Evolutionary conservation across 148 eudicot species (phyloP), one percentile per base, ranked within the genome.

Genomic region (Arctostaphylos glauca): DNA sequence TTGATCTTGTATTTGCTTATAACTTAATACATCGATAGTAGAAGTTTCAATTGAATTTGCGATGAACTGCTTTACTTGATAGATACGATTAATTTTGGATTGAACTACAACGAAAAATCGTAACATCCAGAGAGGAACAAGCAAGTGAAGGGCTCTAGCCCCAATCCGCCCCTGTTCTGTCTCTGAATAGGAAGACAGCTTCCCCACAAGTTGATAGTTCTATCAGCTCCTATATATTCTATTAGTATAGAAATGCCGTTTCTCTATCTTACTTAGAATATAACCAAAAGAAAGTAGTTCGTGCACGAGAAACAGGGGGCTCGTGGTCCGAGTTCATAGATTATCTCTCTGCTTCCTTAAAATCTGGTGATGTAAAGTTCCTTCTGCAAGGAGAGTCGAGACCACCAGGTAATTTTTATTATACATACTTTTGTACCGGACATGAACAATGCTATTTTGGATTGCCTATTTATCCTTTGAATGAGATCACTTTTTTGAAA

Each of bases 271-370:
- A n/a, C n/a, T 80, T 47, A 31, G 9, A 23, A 38, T 21, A 9
- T 80, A 8, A 48, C 25, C 91, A 94, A 97, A 91, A 95, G 80
- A 97, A 93, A 76, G 85, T 82, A 75, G 87, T 88, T 85, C n/a
- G n/a, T n/a, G n/a, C n/a, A n/a, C n/a, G n/a, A n/a, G 98, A 97
- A 81, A 89, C 93, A 66, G 91, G 98, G 68, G 98, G 98, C 55
- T 85, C 94, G 2, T 92, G 94, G 96, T 88, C 92, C 2, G 98
- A 95, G 56, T 95, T 95, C 85, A 82, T 94, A 60, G 93, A 91
- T 77, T 95, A 94, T 83, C 52, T 94, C 74, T 83, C 70, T 44
- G 82, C 90, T 81, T 91, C 96, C 82, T 76, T 95, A 31, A 91
- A 88, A 86, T 91, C 93, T 83, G 92, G 89, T 75, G 94, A 94